A percentile compares a stretch with the other conserved stretches of the same genome.
phyloP scores from a whole-genome alignment of 2,329 filamentous ascomycete genomes.

The Diaporthe capsici region DNA sequence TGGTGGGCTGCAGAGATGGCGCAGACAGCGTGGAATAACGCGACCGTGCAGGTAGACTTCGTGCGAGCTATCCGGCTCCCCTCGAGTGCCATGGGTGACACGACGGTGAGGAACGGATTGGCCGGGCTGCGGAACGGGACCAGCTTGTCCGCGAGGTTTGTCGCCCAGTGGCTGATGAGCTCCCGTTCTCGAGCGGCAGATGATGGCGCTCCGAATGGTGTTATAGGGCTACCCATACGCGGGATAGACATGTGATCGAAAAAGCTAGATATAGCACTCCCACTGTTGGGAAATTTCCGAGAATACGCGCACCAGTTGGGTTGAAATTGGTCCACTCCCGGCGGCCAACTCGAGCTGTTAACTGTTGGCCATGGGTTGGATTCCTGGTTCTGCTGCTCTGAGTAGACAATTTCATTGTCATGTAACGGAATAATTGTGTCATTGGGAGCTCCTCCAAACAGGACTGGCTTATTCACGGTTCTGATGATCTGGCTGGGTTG shows the following conservation, averaged over 20 bases:
- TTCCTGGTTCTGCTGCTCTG: no score
- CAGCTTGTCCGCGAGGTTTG: not conserved
- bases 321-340: not conserved
- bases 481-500: not conserved
- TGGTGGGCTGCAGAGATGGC: not conserved
- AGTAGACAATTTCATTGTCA: no score
- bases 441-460: not conserved
- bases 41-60: not conserved
- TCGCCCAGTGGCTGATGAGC: slow-evolving; percentile 2
- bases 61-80: not conserved
- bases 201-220: not conserved
- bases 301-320: no score
- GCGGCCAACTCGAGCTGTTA: not conserved
- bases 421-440: not conserved
- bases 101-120: not conserved
- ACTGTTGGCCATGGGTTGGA: no score
- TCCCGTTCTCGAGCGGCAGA: not conserved
- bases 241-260: not conserved
- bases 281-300: not conserved
- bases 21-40: not conserved
- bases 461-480: accelerated
- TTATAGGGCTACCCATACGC: not conserved
- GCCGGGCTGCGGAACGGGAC: not conserved
- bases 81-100: not conserved
- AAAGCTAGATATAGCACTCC: no score